Base-by-base conservation (phyloP, 2,329 filamentous ascomycete genomes). In the Endocalyx cinctus region DNA sequence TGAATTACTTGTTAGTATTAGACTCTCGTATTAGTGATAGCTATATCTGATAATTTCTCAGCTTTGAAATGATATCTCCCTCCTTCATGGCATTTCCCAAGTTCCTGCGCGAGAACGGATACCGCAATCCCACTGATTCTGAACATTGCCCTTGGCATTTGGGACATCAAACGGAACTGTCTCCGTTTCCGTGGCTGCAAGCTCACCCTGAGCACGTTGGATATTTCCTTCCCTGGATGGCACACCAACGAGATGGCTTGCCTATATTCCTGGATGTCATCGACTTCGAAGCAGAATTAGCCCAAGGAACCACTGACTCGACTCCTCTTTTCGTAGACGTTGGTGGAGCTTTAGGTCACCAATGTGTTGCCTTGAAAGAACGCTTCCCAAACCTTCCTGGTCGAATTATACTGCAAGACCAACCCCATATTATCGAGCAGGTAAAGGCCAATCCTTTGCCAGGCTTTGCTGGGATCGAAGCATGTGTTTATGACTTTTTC, bases 271-370 rank as follows among this genome's bases (percentile, higher is more conserved):
- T 52, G 3, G 34, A 35, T 28, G 41, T 32, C 8, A 14, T 47
- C 2, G 38, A 46, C 20, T 41, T 50, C 29, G 28, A 41, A 15
- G 18, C 29, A 20, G 43, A 50, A 16, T 33, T 47, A 22, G 39
- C 35, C 1, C 27, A 27, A 7, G 39, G 29, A 4, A 32, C 37
- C 1, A 31, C 26, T 3, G 36, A 27, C 4, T 35, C 32, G 2
- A 47, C 43, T 0, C 31, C 39, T 6, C 27, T 50, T 5, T 48
- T 50, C n/a, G 45, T 52, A 8, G 49, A 52, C 16, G 30, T 52
- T 2, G 47, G 44, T 3, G 49, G 49, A 10, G 42, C 39, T 1
- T 30, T 42, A 23, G 47, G 48, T 7, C 43, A 47, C 10, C 42
- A 52, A 23, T 46, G 41, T 13, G 19, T 45, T 19, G 41, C 43